These are phyloP conservation scores for Punica granatum DNA, from an alignment of 345 rosid genomes.

Conservation along the genomic window DNA sequence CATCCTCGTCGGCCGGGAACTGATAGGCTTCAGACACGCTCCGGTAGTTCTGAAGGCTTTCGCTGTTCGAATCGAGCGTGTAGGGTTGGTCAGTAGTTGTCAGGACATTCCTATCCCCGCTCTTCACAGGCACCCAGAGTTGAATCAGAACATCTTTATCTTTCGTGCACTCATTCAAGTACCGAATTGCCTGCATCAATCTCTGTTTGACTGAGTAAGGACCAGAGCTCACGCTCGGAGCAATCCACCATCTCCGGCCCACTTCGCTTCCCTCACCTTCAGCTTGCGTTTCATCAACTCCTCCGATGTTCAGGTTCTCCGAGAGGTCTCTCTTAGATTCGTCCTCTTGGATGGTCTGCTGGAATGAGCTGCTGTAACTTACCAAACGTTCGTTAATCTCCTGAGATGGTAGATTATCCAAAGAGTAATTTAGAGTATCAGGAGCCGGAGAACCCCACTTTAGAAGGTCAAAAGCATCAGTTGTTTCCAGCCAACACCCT, in stretches of 20 bases:
- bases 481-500: slow-evolving; percentile 76
- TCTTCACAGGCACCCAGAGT: slow-evolving; percentile 76
- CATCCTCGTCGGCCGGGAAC: slow-evolving; percentile 63
- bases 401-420: neutral
- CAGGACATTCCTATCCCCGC: slow-evolving; percentile 54
- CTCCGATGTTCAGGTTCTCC: neutral
- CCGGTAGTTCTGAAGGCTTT: slow-evolving; percentile 59
- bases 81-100: slow-evolving; percentile 75
- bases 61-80: slow-evolving; percentile 38
- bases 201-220: slow-evolving; percentile 48
- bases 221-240: slow-evolving; percentile 28
- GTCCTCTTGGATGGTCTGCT: slow-evolving; percentile 14
- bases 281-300: neutral
- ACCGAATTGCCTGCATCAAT: slow-evolving; percentile 39
- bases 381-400: slow-evolving; percentile 8
- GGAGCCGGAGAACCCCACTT: slow-evolving; percentile 26
- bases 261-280: slow-evolving; percentile 27
- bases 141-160: slow-evolving; percentile 64
- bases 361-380: slow-evolving; percentile 20
- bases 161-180: slow-evolving; percentile 45
- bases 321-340: slow-evolving; percentile 16
- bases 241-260: slow-evolving; percentile 63
- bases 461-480: slow-evolving; percentile 31
- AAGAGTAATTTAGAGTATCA: neutral
- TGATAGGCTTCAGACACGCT: slow-evolving; percentile 57